Evolutionary conservation across 345 rosid species (phyloP).

Genomic region (Hibiscus tridactylites): DNA sequence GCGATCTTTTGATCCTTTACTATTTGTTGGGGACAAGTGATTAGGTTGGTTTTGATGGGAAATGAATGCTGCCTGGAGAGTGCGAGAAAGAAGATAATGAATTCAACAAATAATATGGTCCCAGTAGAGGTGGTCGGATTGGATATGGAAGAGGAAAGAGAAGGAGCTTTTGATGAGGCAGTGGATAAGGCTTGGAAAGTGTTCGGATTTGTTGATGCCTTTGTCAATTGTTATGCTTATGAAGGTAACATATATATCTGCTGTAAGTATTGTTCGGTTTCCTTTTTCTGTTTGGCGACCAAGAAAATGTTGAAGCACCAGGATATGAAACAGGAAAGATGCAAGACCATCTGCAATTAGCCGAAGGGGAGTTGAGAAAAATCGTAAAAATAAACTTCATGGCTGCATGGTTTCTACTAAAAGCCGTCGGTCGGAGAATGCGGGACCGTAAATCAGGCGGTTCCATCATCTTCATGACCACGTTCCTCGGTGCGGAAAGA

Average conservation of each 20-base stretch:
- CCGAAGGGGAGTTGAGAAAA: conserved; percentile 56
- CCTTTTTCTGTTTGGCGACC: not conserved
- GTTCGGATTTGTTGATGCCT: conserved; percentile 57
- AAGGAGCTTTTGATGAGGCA: conserved; percentile 53
- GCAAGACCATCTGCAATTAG: conserved; percentile 53
- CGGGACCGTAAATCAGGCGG: conserved; percentile 55
- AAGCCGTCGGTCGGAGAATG: conserved; percentile 71
- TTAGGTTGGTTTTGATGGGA: conserved; percentile 85
- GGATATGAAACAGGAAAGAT: conserved; percentile 42
- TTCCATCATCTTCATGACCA: conserved; percentile 55
- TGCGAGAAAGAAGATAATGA: conserved; percentile 30
- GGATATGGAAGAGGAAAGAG: conserved; percentile 72
- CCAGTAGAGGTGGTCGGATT: conserved; percentile 52
- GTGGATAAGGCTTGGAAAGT: conserved; percentile 54
- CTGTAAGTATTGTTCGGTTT: not conserved
- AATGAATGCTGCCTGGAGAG: conserved; percentile 41
- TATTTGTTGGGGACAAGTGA: not conserved
- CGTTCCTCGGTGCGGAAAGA: conserved; percentile 63
- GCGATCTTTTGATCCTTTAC: too few species aligned
- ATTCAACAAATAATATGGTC: conserved; percentile 21
- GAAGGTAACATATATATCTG: conserved; percentile 43
- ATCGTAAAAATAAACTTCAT: conserved; percentile 49
- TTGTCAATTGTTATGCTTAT: conserved; percentile 56
- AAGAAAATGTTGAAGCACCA: not conserved
- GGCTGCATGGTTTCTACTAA: conserved; percentile 76